These are phyloP conservation scores for Tetracladium marchalianum DNA, from an alignment of 495 filamentous ascomycete genomes.

Conservation along the genomic window DNA sequence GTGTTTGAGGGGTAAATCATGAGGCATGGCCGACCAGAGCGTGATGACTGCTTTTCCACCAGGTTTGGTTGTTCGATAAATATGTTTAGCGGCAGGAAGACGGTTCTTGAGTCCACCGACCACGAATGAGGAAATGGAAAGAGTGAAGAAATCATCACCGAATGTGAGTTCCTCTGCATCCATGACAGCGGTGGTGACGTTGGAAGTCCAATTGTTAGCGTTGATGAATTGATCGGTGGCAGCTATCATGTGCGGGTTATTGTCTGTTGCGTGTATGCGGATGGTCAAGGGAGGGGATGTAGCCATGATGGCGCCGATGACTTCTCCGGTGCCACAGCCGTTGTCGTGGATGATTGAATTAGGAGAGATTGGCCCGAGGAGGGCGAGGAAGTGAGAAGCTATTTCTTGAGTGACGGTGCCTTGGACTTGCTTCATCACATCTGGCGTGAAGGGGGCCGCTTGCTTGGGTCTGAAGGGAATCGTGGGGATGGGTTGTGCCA, in stretches of 20 bases:
- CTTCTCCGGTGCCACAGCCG: constrained; percentile 19
- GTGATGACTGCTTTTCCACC: constrained; percentile 17
- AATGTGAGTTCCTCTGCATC: constrained; percentile 14
- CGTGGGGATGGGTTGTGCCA: no score
- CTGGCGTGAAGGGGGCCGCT: no score
- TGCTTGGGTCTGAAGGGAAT: no score
- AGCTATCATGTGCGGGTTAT: not conserved
- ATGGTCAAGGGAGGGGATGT: constrained; percentile 6
- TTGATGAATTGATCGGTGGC: not conserved
- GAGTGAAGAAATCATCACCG: constrained; percentile 17
- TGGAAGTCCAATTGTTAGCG: not conserved
- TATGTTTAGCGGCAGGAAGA: constrained; percentile 11
- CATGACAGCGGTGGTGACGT: constrained; percentile 7
- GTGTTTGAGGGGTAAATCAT: constrained; percentile 9
- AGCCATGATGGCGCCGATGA: constrained; percentile 16
- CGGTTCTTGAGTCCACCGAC: constrained; percentile 11
- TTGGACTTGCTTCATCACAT: not conserved
- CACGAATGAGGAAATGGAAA: constrained; percentile 15
- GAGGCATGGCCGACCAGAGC: constrained; percentile 16
- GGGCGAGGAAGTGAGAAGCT: not conserved
- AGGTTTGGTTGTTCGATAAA: constrained; percentile 22
- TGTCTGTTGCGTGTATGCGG: constrained; percentile 12
- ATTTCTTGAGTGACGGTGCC: constrained; percentile 6
- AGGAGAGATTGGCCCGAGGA: constrained; percentile 10
- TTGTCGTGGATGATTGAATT: constrained; percentile 22